Conservation (phyloP, 306 rosid species). For the Carpinus fangiana region DNA sequence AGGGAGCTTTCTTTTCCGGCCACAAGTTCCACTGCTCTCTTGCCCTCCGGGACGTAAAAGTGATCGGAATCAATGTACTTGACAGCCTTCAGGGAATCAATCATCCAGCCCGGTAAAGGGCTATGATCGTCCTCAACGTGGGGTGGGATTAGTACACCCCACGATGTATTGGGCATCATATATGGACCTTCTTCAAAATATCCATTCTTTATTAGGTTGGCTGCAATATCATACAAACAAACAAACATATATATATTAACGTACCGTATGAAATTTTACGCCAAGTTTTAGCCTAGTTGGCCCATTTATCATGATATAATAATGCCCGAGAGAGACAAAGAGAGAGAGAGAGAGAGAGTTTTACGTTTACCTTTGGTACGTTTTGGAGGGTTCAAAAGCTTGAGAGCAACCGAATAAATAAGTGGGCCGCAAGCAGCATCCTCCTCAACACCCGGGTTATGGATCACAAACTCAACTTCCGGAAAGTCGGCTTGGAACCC, state of each 20-base stretch:
- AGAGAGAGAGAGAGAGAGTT: too few species aligned
- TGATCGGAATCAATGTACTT: slow-evolving; percentile 77
- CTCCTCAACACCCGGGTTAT: slow-evolving; percentile 60
- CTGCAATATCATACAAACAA: slow-evolving; percentile 29
- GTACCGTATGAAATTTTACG: too few species aligned
- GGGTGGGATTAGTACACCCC: slow-evolving; percentile 81
- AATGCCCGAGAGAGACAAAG: too few species aligned
- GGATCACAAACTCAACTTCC: slow-evolving; percentile 47
- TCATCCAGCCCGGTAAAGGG: slow-evolving; percentile 83
- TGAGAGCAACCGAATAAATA: slow-evolving; percentile 67
- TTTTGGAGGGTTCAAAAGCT: slow-evolving; percentile 51
- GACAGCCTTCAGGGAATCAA: slow-evolving; percentile 82
- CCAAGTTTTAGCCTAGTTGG: too few species aligned
- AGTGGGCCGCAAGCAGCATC: slow-evolving; percentile 90
- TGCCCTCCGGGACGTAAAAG: slow-evolving; percentile 59
- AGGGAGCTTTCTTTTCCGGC: slow-evolving; percentile 81
- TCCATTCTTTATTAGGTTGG: slow-evolving; percentile 68
- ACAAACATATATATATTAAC: neutral
- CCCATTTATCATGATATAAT: too few species aligned
- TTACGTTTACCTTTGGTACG: slow-evolving; percentile 46
- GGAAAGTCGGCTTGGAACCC: slow-evolving; percentile 54
- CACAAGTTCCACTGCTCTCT: slow-evolving; percentile 73
- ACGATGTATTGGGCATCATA: slow-evolving; percentile 45
- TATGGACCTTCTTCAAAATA: slow-evolving; percentile 82
- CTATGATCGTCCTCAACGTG: slow-evolving; percentile 64